Conservation (phyloP, 148 eudicot species). For the Rhododendron ferrugineum region DNA sequence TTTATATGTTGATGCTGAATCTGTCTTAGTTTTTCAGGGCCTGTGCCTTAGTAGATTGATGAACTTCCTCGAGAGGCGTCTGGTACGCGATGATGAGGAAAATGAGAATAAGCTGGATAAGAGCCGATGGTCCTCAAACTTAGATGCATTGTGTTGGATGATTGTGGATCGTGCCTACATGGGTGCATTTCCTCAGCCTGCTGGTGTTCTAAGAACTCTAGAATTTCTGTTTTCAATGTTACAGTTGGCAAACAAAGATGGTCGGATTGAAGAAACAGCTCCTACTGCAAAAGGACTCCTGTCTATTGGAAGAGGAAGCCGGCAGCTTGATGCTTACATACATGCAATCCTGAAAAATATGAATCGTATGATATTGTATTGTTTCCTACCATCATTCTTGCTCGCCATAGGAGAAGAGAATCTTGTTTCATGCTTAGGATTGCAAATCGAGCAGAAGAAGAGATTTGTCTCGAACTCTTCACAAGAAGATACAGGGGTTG, state of each 20-base stretch:
- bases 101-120: slow-evolving; percentile 83
- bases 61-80: slow-evolving; percentile 96
- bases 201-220: slow-evolving; percentile 66
- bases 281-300: slow-evolving; percentile 73
- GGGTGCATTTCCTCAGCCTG: slow-evolving; percentile 97
- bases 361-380: slow-evolving; percentile 77
- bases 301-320: slow-evolving; percentile 84
- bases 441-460: slow-evolving; percentile 46
- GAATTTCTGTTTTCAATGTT: slow-evolving; percentile 94
- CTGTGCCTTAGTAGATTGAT: slow-evolving; percentile 89
- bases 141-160: slow-evolving; percentile 80
- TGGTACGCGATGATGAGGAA: slow-evolving; percentile 93
- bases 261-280: slow-evolving; percentile 77
- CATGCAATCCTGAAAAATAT: slow-evolving; percentile 75
- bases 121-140: slow-evolving; percentile 78
- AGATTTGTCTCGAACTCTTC: slow-evolving; percentile 21
- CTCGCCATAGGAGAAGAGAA: slow-evolving; percentile 73
- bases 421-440: slow-evolving; percentile 58
- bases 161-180: slow-evolving; percentile 94
- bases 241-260: slow-evolving; percentile 96
- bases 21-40: slow-evolving; percentile 89
- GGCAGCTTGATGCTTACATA: slow-evolving; percentile 85
- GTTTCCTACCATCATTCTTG: slow-evolving; percentile 90
- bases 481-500: slow-evolving; percentile 55
- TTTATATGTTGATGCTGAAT: slow-evolving; percentile 72